These are phyloP conservation scores for Talaromyces sp. DNA, from an alignment of 2,329 filamentous ascomycete species.

Conservation along the genomic window DNA sequence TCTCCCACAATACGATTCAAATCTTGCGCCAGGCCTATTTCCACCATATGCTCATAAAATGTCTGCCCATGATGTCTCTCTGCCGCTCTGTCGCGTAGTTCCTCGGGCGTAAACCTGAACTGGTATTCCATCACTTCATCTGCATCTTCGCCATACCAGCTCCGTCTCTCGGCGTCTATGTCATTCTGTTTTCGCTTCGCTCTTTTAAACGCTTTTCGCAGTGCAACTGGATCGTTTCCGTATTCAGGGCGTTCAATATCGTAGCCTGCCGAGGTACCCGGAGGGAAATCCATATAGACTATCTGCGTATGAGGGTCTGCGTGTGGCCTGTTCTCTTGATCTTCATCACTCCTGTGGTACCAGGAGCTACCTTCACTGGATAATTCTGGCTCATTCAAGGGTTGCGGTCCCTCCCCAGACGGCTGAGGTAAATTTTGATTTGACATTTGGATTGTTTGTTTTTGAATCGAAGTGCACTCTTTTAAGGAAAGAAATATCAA, in stretches of 20 bases:
- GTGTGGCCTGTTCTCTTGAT: neutral
- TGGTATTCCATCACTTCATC: neutral
- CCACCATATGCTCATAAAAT: neutral
- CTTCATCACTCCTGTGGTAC: neutral
- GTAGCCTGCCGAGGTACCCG: neutral
- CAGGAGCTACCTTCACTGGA: neutral
- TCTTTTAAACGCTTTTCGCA: neutral
- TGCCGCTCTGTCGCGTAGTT: neutral
- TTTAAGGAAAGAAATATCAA: neutral
- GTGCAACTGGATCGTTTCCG: neutral
- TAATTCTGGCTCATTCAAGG: neutral
- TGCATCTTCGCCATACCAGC: neutral
- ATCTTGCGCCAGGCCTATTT: neutral
- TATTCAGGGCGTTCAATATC: neutral
- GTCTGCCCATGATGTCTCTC: neutral
- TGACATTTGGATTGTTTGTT: neutral
- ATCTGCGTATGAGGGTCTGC: neutral
- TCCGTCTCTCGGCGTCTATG: neutral
- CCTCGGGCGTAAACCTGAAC: neutral
- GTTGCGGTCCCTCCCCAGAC: neutral
- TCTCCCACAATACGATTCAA: neutral
- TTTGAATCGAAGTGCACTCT: neutral
- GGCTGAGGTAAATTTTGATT: neutral
- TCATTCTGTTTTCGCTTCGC: neutral
- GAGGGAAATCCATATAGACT: neutral